Evolutionary conservation across 306 rosid genomes (phyloP).

Genomic region (Begonia peltatifolia): DNA sequence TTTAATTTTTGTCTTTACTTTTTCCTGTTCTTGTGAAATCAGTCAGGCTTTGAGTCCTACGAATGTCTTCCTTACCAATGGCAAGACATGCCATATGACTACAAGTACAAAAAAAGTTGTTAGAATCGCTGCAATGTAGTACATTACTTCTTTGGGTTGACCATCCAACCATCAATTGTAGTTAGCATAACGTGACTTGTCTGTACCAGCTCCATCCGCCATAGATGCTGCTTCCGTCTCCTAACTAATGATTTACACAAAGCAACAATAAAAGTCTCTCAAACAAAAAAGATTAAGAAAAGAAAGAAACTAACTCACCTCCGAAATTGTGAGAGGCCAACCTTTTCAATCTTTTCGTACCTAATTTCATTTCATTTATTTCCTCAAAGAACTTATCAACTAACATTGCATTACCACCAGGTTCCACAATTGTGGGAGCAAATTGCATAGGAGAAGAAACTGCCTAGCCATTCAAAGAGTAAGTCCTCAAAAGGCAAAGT

Average conservation of each 20-base stretch:
- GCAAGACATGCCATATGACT: no score
- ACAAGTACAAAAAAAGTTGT: not conserved
- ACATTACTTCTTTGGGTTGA: conserved; percentile 48
- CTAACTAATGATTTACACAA: conserved; percentile 4
- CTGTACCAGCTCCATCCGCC: conserved; percentile 59
- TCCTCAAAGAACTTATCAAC: no score
- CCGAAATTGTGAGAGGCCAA: not conserved
- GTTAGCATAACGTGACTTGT: conserved; percentile 59
- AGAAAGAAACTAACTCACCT: not conserved
- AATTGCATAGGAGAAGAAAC: no score
- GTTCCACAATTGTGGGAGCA: no score
- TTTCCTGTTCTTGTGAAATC: no score
- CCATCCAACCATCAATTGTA: conserved; percentile 57
- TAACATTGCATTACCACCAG: no score
- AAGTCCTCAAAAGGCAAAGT: conserved; percentile 1
- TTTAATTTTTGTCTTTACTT: no score
- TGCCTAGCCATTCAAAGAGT: not conserved
- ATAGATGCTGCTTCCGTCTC: conserved; percentile 43
- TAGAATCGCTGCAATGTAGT: not conserved
- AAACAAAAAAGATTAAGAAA: not conserved
- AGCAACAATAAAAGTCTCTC: no score
- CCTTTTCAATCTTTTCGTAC: conserved; percentile 7
- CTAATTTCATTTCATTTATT: no score
- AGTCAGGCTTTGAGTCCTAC: no score
- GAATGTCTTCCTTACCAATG: no score